Percentiles rank a stretch among this genome's conserved stretches.
phyloP scores from a whole-genome alignment of 1,139 yeast species.

The Nakaseomyces bracarensis region DNA sequence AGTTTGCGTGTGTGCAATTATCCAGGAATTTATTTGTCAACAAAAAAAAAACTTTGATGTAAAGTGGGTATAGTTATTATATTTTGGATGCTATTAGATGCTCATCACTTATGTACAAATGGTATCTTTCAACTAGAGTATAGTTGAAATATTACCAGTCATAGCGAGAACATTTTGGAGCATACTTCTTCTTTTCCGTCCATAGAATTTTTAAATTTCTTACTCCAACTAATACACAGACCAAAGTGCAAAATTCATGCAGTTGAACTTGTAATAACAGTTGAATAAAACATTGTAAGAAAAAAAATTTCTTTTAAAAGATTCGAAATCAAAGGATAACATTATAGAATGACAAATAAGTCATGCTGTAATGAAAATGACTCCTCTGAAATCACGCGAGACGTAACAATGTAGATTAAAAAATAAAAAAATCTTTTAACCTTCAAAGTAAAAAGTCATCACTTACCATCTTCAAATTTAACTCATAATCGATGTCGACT shows the following conservation, averaged over 20 bases:
- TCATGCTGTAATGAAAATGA: background rate
- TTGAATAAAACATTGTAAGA: no score
- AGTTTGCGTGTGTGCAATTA: slow-evolving; percentile 1
- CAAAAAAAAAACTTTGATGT: slow-evolving; percentile 2
- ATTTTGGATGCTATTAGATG: background rate
- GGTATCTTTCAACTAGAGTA: background rate
- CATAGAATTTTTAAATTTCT: background rate
- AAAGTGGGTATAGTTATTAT: background rate
- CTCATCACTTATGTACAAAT: no score
- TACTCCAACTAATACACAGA: background rate
- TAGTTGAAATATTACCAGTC: background rate
- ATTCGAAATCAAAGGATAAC: no score
- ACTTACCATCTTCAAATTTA: slow-evolving; percentile 4
- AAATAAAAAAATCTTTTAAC: background rate
- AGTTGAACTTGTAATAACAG: no score
- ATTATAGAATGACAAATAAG: no score
- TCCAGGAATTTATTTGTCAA: slow-evolving; percentile 1
- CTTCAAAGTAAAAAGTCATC: slow-evolving; percentile 5
- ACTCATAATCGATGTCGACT: background rate
- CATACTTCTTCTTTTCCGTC: slow-evolving; percentile 1
- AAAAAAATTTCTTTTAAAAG: no score
- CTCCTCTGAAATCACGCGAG: background rate
- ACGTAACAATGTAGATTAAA: background rate
- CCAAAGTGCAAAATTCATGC: no score
- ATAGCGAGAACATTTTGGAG: no score